Evolutionary conservation across 495 filamentous ascomycete genomes (phyloP), one percentile per base, ranked within the genome.

Genomic region (Chaetomidium leptoderma): DNA sequence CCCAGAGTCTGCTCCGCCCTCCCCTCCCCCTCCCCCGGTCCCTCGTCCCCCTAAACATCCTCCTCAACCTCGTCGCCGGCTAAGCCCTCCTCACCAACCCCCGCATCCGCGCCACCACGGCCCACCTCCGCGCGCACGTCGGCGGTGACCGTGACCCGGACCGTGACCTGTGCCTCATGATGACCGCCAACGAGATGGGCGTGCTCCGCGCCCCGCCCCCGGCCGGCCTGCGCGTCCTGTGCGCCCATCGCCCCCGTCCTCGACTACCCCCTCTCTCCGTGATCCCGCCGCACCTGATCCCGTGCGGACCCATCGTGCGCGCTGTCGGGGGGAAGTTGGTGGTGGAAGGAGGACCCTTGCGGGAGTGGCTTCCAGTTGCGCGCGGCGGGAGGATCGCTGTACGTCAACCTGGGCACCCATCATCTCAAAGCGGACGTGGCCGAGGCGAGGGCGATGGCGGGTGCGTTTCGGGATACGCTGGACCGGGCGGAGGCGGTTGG

Each of bases 291-390:
- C 76, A 80, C 45, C 72, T 82, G 33, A 55, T 78, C 9, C 66
- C 72, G 23, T 80, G 78, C 47, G 80, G 81, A 0, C 79, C 79
- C 0, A 82, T 83, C 36, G 58, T 81, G 6, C 72, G 78, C 0
- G 65, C 71, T 2, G 61, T 66, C 10, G 51, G 61, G 6, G 58
- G 72, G 0, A 60, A 81, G 0, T 37, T 62, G 29, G 60, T 68
- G 9, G 57, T 49, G 7, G 64, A 72, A n/a, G 66, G 72, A 0
- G 66, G 65, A 7, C 62, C n/a, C n/a, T n/a, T 78, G 33, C 66
- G 61, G 0, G 35, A n/a, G 8, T 78, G 74, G 75, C 64, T 78
- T n/a, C n/a, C n/a, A n/a, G n/a, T n/a, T n/a, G n/a, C n/a, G 9
- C 37, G 49, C 0, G 42, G 51, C 26, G 63, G 60, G 0, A 70